Conservation (phyloP, 2,329 filamentous ascomycete genomes). For the Pezicula carpinea region DNA sequence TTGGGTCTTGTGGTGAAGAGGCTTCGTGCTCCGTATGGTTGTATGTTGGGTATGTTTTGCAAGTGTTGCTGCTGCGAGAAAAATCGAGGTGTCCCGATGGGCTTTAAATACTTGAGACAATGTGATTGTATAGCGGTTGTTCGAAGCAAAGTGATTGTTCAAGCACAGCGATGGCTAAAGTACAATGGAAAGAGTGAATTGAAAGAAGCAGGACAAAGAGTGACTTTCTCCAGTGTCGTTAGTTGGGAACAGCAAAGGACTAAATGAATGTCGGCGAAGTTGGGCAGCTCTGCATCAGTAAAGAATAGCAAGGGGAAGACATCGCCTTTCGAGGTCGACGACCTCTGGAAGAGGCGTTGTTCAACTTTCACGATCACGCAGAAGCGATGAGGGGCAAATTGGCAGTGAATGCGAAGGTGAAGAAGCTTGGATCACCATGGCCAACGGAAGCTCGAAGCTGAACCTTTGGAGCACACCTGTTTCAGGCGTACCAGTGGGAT, state of each 20-base stretch:
- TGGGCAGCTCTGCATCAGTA: neutral
- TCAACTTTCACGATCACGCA: too few relatives aligned
- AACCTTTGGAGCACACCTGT: neutral
- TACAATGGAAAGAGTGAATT: neutral
- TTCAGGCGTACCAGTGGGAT: neutral
- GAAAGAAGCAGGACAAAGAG: neutral
- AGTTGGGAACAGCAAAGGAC: neutral
- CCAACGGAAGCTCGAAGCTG: neutral
- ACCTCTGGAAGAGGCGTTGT: too few relatives aligned
- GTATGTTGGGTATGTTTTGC: neutral
- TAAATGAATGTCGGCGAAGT: neutral
- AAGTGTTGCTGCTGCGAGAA: neutral
- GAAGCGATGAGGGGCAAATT: too few relatives aligned
- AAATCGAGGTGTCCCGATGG: neutral
- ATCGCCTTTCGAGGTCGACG: neutral
- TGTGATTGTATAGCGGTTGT: too few relatives aligned
- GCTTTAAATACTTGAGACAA: neutral
- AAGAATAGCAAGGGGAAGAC: neutral
- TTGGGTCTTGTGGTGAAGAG: too few relatives aligned
- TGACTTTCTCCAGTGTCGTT: neutral
- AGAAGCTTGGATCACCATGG: neutral
- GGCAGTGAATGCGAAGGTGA: too few relatives aligned
- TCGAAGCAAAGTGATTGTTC: too few relatives aligned
- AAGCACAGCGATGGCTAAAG: too few relatives aligned
- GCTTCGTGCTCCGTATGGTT: neutral